Conservation (phyloP, 2,329 filamentous ascomycete species). For the Trichoderma harzianum region DNA sequence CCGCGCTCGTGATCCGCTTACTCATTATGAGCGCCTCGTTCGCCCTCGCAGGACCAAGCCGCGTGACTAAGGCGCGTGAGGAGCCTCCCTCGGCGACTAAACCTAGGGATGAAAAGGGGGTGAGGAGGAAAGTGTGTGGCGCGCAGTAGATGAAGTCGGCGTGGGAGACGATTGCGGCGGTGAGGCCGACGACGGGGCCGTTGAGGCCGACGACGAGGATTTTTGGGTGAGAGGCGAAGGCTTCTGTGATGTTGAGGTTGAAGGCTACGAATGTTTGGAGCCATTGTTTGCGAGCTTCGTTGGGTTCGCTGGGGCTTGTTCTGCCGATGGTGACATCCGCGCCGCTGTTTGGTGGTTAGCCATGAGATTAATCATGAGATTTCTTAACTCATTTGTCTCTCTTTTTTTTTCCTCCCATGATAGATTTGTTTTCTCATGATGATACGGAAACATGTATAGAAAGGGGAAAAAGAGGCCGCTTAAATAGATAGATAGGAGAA, state of each 20-base stretch:
- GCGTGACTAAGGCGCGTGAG: slow-evolving; percentile 71
- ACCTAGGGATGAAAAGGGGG: slow-evolving; percentile 85
- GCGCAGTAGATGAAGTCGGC: slow-evolving; percentile 91
- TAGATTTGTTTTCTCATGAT: background rate
- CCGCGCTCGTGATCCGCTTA: slow-evolving; percentile 67
- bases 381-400: background rate
- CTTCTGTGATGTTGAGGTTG: slow-evolving; percentile 86
- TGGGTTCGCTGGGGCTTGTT: slow-evolving; percentile 36
- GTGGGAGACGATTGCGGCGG: slow-evolving; percentile 76
- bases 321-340: slow-evolving; percentile 67
- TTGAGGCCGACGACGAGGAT: slow-evolving; percentile 89
- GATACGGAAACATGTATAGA: background rate
- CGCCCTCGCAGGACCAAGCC: slow-evolving; percentile 75
- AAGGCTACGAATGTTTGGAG: slow-evolving; percentile 72
- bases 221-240: slow-evolving; percentile 92
- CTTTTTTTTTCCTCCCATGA: background rate
- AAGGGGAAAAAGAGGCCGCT: background rate
- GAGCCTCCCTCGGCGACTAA: slow-evolving; percentile 87
- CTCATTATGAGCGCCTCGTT: slow-evolving; percentile 95
- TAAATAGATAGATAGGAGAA: background rate
- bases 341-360: slow-evolving; percentile 52
- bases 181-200: slow-evolving; percentile 84
- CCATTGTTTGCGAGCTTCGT: slow-evolving; percentile 49
- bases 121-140: slow-evolving; percentile 79
- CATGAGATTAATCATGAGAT: background rate